Percentiles rank a stretch among this genome's conserved stretches.
Evolutionary conservation across 331 rosid species (phyloP).

Genomic region (Rosa hybrid): DNA sequence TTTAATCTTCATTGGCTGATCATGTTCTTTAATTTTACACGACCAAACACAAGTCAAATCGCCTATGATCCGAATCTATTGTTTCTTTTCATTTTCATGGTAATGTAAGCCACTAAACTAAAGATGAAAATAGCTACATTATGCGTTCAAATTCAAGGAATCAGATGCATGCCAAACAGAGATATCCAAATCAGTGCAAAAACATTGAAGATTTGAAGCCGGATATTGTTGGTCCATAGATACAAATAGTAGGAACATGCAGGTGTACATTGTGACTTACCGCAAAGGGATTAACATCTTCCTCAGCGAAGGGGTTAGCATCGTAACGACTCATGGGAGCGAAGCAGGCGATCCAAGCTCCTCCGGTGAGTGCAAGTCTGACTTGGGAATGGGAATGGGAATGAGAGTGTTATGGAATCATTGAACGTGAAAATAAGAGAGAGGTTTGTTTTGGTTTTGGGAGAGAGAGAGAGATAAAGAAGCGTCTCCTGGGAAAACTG

Average conservation of each 20-base stretch:
- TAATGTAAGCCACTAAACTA: neutral
- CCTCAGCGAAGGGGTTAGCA: slow-evolving; percentile 78
- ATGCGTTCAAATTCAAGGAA: slow-evolving; percentile 6
- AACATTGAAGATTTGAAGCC: neutral
- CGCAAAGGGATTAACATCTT: slow-evolving; percentile 89
- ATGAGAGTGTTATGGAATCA: slow-evolving; percentile 4
- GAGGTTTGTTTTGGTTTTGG: slow-evolving; percentile 15
- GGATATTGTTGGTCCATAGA: neutral
- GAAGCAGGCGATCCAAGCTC: slow-evolving; percentile 37
- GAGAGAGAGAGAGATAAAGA: slow-evolving; percentile 4
- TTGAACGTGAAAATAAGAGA: slow-evolving; percentile 18
- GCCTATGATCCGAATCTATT: neutral
- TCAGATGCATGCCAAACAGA: neutral
- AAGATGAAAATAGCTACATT: slow-evolving; percentile 23
- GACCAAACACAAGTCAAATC: neutral
- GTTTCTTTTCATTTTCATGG: neutral
- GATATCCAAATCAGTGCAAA: neutral
- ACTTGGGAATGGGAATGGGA: slow-evolving; percentile 5
- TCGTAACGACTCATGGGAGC: slow-evolving; percentile 61
- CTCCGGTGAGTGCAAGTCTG: neutral
- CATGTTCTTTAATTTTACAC: too few species aligned
- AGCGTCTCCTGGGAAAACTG: slow-evolving; percentile 23
- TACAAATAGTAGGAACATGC: neutral
- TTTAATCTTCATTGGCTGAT: too few species aligned
- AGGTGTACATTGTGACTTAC: slow-evolving; percentile 41